These are phyloP conservation scores for Pholiota conissans DNA, from an alignment of 768 basidiomycete genomes.

Conservation along the genomic window DNA sequence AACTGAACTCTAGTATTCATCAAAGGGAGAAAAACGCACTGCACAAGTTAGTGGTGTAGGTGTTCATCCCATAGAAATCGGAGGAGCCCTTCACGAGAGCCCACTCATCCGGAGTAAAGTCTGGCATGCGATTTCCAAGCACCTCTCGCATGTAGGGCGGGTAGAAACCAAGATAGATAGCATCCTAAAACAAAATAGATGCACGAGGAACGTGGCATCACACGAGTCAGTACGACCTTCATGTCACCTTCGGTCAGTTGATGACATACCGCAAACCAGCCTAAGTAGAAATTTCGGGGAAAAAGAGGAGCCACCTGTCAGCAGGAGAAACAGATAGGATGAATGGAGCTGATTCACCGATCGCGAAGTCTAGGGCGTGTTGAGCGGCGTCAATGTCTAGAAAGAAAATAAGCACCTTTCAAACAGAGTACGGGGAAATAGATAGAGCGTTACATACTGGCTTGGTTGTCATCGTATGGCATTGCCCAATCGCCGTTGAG, in stretches of 20 bases:
- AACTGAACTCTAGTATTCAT: background rate
- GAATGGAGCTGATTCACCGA: constrained; percentile 45
- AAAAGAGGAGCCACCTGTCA: constrained; percentile 16
- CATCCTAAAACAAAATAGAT: constrained; percentile 37
- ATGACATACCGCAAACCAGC: constrained; percentile 56
- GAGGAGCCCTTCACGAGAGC: constrained; percentile 61
- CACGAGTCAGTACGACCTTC: constrained; percentile 3
- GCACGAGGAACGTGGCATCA: constrained; percentile 8
- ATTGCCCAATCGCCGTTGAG: constrained; percentile 76
- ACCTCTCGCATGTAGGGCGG: constrained; percentile 58
- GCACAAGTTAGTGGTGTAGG: constrained; percentile 66
- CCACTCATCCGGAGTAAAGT: constrained; percentile 56
- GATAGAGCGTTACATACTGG: constrained; percentile 48
- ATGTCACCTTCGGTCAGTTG: constrained; percentile 13
- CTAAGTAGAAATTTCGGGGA: constrained; percentile 32
- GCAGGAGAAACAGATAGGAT: constrained; percentile 14
- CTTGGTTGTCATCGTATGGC: constrained; percentile 67
- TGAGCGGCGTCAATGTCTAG: constrained; percentile 70
- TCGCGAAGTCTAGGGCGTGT: constrained; percentile 69
- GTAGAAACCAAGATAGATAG: constrained; percentile 73
- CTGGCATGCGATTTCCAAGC: constrained; percentile 57
- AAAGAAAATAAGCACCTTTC: background rate
- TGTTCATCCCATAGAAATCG: constrained; percentile 75
- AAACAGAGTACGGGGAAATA: constrained; percentile 1
- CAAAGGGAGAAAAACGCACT: constrained; percentile 34